Base-by-base conservation (phyloP, 371 early-diverging fungal species). In the Syncephalis fuscata region DNA sequence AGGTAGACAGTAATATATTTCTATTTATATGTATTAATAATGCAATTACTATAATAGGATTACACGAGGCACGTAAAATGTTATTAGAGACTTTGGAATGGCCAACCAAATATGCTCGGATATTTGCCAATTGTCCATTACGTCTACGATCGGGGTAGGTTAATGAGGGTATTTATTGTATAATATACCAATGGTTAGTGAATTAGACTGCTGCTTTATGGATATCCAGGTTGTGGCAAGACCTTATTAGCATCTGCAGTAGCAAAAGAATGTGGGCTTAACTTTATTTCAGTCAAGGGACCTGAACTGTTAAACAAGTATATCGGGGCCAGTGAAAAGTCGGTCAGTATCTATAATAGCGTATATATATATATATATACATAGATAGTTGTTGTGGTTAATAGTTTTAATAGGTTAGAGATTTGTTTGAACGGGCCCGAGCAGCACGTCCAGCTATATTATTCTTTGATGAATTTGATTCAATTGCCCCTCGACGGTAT, bases 401-500 rank as follows among this genome's bases (percentile, higher is more conserved):
- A 17, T 20, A 44, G 46, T 19, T 22, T 21, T 3, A 4, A 46
- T 19, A 71, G 58, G 68, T 85, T 19, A 74, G 98, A 42, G 85
- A 92, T 58, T 63, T 98, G 4, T 98, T 98, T 71, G 85, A 89
- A 49, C 74, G 88, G 46, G 96, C 98, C 1, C 79, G 83, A 60
- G 80, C 87, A 27, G 92, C 80, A 19, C 82, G 75, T 59, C 96
- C 91, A 21, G 92, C 87, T 54, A 74, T 88, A 0, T 60, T 92
- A 26, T 90, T 92, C 60, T 95, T 95, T 70, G 98, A 98, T 65
- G 98, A 98, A 62, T 92, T 98, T 69, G 98, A 98, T 65, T 80
- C 92, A 15, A 80, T 98, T 57, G 93, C 93, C 0, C 85, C 87
- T 27, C 64, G 84, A 51, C 73, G 84, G 73, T 78, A 62, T 52